phyloP scores from a whole-genome alignment of 2,329 filamentous ascomycete species.

The Aspergillus aculeatus region DNA sequence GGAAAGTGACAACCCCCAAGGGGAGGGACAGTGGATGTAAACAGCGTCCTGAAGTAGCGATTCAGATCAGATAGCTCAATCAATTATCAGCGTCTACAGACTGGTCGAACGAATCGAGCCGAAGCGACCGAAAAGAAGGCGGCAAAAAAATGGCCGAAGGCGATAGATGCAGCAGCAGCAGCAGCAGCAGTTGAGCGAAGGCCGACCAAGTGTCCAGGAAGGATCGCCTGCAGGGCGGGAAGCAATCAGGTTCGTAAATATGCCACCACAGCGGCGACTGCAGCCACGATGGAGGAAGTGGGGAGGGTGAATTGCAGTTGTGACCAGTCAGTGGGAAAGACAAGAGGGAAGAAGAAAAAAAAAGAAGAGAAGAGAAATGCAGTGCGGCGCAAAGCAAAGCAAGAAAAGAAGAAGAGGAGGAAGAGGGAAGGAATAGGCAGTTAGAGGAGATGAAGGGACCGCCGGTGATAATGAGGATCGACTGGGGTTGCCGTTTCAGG shows the following conservation, averaged over 20 bases:
- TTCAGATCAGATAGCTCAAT: constrained; percentile 12
- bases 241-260: constrained; percentile 6
- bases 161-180: not conserved
- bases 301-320: constrained; percentile 2
- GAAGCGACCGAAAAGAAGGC: constrained; percentile 7
- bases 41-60: not conserved
- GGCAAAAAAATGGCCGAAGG: constrained; percentile 10
- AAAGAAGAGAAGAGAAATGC: not conserved
- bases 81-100: constrained; percentile 2
- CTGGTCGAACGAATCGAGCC: constrained; percentile 5
- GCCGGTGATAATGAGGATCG: constrained; percentile 25
- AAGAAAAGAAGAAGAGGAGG: constrained; percentile 6
- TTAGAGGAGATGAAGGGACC: constrained; percentile 1
- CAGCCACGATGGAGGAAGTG: constrained; percentile 8
- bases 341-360: constrained; percentile 1
- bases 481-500: constrained; percentile 24
- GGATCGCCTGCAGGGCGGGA: constrained; percentile 21
- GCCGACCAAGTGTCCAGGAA: constrained; percentile 19
- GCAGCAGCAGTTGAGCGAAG: constrained; percentile 6
- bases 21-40: not conserved
- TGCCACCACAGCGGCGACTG: constrained; percentile 10
- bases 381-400: not conserved
- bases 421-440: not conserved
- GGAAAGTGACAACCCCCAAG: constrained; percentile 3
- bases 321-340: not conserved